Conservation (phyloP, 108 stramenopile genomes). For the Thalassiosira profunda region DNA sequence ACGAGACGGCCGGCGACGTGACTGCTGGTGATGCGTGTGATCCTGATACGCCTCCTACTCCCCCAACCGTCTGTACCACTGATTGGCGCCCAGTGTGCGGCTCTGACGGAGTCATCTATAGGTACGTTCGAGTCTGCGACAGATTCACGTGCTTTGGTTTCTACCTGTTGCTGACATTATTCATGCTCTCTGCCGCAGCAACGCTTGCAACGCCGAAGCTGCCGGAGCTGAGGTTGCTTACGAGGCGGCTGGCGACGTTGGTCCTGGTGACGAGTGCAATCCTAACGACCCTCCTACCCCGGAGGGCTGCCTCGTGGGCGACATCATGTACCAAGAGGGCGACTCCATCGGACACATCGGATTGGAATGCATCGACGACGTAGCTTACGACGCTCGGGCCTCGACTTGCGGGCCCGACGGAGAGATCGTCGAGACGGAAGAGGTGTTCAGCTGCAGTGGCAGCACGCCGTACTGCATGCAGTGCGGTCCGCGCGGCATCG, state of each 20-base stretch:
- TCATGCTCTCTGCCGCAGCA: too few relatives aligned
- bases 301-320: constrained; percentile 7
- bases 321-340: constrained; percentile 7
- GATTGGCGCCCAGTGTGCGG: neutral
- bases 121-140: too few relatives aligned
- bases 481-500: neutral
- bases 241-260: too few relatives aligned
- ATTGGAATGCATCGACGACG: constrained; percentile 1
- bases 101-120: neutral
- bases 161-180: too few relatives aligned
- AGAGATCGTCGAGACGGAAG: neutral
- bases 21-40: too few relatives aligned
- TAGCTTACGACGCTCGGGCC: neutral
- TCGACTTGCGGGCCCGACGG: constrained; percentile 7
- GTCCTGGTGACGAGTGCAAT: too few relatives aligned
- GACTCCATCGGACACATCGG: constrained; percentile 4
- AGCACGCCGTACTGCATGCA: constrained; percentile 3
- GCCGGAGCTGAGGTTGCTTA: too few relatives aligned
- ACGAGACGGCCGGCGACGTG: too few relatives aligned
- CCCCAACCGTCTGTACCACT: too few relatives aligned
- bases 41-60: too few relatives aligned
- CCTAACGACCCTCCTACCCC: neutral
- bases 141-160: too few relatives aligned
- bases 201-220: too few relatives aligned
- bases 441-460: neutral